Base-by-base conservation (phyloP, 192 early-diverging fungal species). In the Coemansia sp. region DNA sequence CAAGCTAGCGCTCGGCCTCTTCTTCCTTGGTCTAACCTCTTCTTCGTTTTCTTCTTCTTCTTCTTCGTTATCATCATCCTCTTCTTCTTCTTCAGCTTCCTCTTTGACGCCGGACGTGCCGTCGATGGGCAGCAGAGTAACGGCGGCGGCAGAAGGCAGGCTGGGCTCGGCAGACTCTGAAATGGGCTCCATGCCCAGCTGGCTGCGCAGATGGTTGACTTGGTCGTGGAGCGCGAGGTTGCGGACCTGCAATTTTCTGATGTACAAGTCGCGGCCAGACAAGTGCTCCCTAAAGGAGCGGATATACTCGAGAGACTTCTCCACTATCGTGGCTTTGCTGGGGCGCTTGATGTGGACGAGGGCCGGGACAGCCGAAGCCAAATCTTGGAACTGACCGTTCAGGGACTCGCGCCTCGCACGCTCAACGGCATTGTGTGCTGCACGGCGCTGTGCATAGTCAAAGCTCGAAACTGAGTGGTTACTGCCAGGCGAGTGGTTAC, bases 371-470 rank as follows among this genome's bases (percentile, higher is more conserved):
- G 93, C 88, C 71, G 90, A 88, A 11, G 93, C 93, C 43, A 94
- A 76, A 44, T 94, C 90, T 76, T 93, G 92, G 76, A 94, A 94
- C 76, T 92, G 89, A 22, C 78, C 85, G 75, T 94, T 94, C 40
- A 94, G 86, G 18, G 82, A 88, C 82, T 94, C 93, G 29, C 93
- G 89, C 70, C 93, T 80, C 67, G 92, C 92, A 13, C 93, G 84
- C 74, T 94, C 93, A 52, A 93, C 87, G 31, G 92, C 92, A 63
- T 94, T 94, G 76, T 94, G 93, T 38, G 88, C 90, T 12, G 91
- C 90, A 52, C 93, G 88, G 61, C 88, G 88, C 73, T 93, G 90
- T 18, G 81, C 83, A 72, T 85, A 64, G 65, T 86, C 84, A 46
- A 47, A 59, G 70, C 73, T 57, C 4, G 76, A 64, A 12, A 41